Conservation (phyloP, 345 rosid species). For the Populus davidiana region DNA sequence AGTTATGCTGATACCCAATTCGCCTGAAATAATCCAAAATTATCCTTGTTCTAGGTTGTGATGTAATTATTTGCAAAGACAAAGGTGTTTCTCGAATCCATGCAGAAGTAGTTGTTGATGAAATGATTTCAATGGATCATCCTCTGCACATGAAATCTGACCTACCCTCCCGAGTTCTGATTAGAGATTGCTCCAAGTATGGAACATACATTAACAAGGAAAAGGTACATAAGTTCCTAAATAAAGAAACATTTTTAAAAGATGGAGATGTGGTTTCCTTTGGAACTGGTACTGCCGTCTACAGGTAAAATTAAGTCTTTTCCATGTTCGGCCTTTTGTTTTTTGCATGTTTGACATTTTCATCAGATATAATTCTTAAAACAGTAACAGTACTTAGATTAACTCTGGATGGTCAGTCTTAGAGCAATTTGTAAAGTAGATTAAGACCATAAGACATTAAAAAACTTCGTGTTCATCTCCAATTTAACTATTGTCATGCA, state of each 20-base stretch:
- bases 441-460: not conserved
- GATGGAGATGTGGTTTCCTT: constrained; percentile 73
- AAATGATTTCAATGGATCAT: constrained; percentile 35
- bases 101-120: constrained; percentile 68
- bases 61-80: constrained; percentile 68
- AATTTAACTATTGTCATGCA: not conserved
- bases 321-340: not conserved
- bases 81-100: constrained; percentile 88
- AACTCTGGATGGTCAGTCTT: not conserved
- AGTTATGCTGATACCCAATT: too few species aligned
- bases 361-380: not conserved
- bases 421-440: not conserved
- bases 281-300: constrained; percentile 82
- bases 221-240: constrained; percentile 63
- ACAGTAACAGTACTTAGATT: not conserved
- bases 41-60: constrained; percentile 58
- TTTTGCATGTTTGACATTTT: not conserved
- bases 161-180: constrained; percentile 36
- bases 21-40: too few species aligned
- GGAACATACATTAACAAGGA: constrained; percentile 70
- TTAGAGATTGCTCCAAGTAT: constrained; percentile 83
- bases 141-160: constrained; percentile 18
- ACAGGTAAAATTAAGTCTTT: constrained; percentile 45
- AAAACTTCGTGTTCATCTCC: not conserved
- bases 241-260: constrained; percentile 52